Evolutionary conservation across 768 basidiomycete species (phyloP).

Genomic region (Lentinus brumalis): DNA sequence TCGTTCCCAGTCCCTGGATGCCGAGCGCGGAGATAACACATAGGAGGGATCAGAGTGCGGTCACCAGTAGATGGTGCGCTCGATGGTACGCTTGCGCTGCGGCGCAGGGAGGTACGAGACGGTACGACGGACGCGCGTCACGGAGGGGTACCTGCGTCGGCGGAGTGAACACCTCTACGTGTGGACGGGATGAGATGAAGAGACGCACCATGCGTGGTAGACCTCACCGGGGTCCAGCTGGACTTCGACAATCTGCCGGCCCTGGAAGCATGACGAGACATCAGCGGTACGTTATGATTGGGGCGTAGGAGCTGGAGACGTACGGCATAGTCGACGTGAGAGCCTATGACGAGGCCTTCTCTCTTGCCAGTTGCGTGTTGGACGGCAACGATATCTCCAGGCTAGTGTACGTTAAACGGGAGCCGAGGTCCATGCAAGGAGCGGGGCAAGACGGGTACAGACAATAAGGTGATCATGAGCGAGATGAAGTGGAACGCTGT

Average conservation of each 20-base stretch:
- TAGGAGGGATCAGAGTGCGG: not conserved
- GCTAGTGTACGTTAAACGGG: constrained; percentile 38
- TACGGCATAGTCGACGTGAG: constrained; percentile 71
- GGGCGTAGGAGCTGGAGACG: constrained; percentile 30
- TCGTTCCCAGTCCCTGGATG: not conserved
- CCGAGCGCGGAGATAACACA: not conserved
- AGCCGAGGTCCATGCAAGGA: not conserved
- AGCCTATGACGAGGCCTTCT: constrained; percentile 81
- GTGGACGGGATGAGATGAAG: not conserved
- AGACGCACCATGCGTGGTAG: constrained; percentile 63
- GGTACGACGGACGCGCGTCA: constrained; percentile 77
- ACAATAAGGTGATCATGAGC: not conserved
- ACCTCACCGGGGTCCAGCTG: constrained; percentile 71
- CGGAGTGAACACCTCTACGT: not conserved
- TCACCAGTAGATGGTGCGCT: constrained; percentile 80
- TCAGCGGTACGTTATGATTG: not conserved
- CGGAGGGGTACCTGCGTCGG: constrained; percentile 63
- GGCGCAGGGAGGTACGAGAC: constrained; percentile 58
- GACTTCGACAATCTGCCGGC: constrained; percentile 81
- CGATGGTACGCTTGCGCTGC: constrained; percentile 59
- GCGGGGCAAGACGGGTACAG: not conserved
- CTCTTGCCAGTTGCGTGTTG: constrained; percentile 63
- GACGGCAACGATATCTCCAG: constrained; percentile 82
- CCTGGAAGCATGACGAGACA: constrained; percentile 42
- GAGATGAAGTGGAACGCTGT: not conserved